phyloP scores from a whole-genome alignment of 176 grass and related monocot genomes.

The Juncus inflexus region DNA sequence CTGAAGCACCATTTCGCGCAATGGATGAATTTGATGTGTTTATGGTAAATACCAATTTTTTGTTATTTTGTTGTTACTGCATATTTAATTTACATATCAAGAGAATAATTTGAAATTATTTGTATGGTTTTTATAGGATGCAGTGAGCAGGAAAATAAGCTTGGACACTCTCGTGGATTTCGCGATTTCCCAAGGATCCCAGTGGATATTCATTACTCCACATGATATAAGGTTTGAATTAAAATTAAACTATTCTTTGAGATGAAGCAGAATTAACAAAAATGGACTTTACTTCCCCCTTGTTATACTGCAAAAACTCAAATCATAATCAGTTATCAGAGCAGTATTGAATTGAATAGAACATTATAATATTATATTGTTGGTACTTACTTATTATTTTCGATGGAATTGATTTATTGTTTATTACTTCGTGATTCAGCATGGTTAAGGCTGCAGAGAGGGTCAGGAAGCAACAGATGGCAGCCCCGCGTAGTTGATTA shows the following conservation, averaged over 20 bases:
- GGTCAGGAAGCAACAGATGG: slow-evolving; percentile 95
- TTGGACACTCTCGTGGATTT: slow-evolving; percentile 90
- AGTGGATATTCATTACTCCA: slow-evolving; percentile 95
- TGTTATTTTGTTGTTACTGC: background rate
- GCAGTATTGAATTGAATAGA: slow-evolving; percentile 6
- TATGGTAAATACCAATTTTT: slow-evolving; percentile 48
- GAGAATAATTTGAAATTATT: slow-evolving; percentile 8
- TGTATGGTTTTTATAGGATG: slow-evolving; percentile 57
- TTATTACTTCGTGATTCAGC: slow-evolving; percentile 35
- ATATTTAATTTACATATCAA: background rate
- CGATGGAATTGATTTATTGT: background rate
- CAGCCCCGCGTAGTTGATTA: slow-evolving; percentile 61
- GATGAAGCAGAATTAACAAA: background rate
- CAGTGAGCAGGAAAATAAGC: slow-evolving; percentile 90
- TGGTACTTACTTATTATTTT: background rate
- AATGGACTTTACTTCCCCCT: slow-evolving; percentile 1
- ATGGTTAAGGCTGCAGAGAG: slow-evolving; percentile 76
- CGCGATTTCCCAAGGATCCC: slow-evolving; percentile 66
- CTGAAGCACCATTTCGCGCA: slow-evolving; percentile 89
- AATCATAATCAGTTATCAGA: slow-evolving; percentile 1
- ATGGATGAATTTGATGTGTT: slow-evolving; percentile 99
- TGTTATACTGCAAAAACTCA: background rate
- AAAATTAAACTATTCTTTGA: background rate
- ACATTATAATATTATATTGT: background rate
- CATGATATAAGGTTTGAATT: slow-evolving; percentile 78